phyloP scores from a whole-genome alignment of 495 filamentous ascomycete genomes.

The Penicillium antarcticum region DNA sequence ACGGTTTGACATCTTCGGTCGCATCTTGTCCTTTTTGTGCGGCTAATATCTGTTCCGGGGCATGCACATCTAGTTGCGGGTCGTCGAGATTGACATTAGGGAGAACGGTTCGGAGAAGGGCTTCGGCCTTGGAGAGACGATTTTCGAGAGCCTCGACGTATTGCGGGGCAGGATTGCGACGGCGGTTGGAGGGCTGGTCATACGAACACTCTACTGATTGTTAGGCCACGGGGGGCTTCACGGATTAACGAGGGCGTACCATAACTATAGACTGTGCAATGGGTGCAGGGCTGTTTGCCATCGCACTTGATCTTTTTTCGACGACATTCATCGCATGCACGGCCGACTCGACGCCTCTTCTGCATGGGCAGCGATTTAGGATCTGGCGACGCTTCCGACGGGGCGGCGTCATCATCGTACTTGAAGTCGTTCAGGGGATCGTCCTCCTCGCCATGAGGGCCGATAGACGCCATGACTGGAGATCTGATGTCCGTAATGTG shows the following conservation, averaged over 20 bases:
- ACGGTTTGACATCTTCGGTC: constrained; percentile 5
- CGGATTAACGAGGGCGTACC: constrained; percentile 54
- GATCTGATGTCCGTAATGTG: constrained; percentile 1
- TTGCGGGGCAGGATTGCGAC: constrained; percentile 91
- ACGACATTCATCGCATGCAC: constrained; percentile 93
- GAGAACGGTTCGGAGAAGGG: constrained; percentile 71
- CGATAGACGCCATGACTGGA: constrained; percentile 19
- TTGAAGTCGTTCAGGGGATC: constrained; percentile 24
- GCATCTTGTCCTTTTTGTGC: constrained; percentile 27
- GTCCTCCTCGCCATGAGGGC: constrained; percentile 33
- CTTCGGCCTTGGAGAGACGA: constrained; percentile 79
- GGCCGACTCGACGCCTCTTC: constrained; percentile 83
- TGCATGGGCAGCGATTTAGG: constrained; percentile 59
- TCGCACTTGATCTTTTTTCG: constrained; percentile 99
- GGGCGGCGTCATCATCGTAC: constrained; percentile 33
- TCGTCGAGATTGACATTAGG: constrained; percentile 85
- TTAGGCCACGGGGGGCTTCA: constrained; percentile 25
- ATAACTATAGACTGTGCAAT: constrained; percentile 97
- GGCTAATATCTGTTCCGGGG: constrained; percentile 48
- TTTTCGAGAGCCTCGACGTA: constrained; percentile 90
- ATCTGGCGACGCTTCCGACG: constrained; percentile 26
- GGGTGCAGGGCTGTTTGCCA: constrained; percentile 95
- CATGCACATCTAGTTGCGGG: constrained; percentile 69
- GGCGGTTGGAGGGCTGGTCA: constrained; percentile 93
- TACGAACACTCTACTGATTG: constrained; percentile 81